Evolutionary conservation across 2,329 filamentous ascomycete genomes (phyloP).

Genomic region (Aspergillus pseudoviridinutans): DNA sequence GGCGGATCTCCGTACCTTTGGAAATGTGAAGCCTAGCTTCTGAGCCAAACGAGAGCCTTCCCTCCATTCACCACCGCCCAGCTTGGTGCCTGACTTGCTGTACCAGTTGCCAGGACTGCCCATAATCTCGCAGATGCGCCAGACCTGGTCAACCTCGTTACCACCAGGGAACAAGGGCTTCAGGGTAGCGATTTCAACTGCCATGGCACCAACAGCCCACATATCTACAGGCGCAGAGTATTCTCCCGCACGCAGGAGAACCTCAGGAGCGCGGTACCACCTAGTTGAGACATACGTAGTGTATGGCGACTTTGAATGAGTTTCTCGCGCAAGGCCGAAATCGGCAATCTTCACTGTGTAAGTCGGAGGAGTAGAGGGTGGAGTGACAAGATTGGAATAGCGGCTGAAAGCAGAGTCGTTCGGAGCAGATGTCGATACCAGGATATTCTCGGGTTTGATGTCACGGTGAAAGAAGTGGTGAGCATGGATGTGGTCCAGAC

Average conservation of each 20-base stretch:
- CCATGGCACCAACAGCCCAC: slow-evolving; percentile 98
- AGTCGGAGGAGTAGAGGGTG: slow-evolving; percentile 84
- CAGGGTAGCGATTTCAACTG: slow-evolving; percentile 91
- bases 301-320: slow-evolving; percentile 91
- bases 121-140: slow-evolving; percentile 99
- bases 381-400: slow-evolving; percentile 90
- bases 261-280: slow-evolving; percentile 93
- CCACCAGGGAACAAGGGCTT: slow-evolving; percentile 96
- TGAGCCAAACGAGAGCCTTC: slow-evolving; percentile 88
- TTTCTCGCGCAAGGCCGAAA: slow-evolving; percentile 95
- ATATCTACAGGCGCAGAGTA: slow-evolving; percentile 98
- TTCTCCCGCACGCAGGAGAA: slow-evolving; percentile 86
- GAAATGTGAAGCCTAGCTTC: slow-evolving; percentile 97
- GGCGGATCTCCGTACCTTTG: slow-evolving; percentile 54
- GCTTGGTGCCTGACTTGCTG: slow-evolving; percentile 78
- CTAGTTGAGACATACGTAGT: slow-evolving; percentile 97
- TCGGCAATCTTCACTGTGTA: slow-evolving; percentile 99
- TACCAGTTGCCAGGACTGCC: slow-evolving; percentile 98
- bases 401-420: slow-evolving; percentile 87
- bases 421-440: slow-evolving; percentile 85
- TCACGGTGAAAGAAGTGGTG: slow-evolving; percentile 98
- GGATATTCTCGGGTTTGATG: slow-evolving; percentile 98
- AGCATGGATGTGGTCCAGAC: slow-evolving; percentile 93
- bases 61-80: slow-evolving; percentile 96
- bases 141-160: slow-evolving; percentile 98